phyloP scores from a whole-genome alignment of 805 yeast species.

The Spathaspora sp. region DNA sequence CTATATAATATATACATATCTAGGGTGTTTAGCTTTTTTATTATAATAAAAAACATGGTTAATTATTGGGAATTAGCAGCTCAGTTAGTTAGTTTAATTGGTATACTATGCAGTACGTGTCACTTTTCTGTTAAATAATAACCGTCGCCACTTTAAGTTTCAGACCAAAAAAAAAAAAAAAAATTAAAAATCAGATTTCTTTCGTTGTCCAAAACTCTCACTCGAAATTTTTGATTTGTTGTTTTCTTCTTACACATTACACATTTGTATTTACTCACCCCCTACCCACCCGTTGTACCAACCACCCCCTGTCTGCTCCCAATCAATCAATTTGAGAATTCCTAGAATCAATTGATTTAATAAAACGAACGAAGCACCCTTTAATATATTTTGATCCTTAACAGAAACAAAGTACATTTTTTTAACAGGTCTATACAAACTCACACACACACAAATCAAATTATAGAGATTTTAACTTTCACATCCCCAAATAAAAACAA shows the following conservation, averaged over 20 bases:
- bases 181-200: not conserved
- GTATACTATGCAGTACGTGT: not conserved
- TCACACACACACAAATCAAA: not conserved
- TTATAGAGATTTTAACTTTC: not conserved
- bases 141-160: not conserved
- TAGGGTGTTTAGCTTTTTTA: not conserved
- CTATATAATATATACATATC: not conserved
- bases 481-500: not conserved
- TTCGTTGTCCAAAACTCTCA: slow-evolving; percentile 1
- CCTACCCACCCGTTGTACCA: not conserved
- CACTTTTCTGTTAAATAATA: not conserved
- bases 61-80: not conserved
- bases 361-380: not conserved
- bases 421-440: not conserved
- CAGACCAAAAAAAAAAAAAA: not conserved
- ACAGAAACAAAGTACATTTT: too few species aligned
- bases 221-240: slow-evolving; percentile 7
- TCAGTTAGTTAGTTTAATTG: not conserved
- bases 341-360: not conserved
- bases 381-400: not conserved
- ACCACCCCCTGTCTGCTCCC: too few species aligned
- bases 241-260: slow-evolving; percentile 3
- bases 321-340: not conserved
- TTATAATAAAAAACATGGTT: not conserved
- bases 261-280: not conserved